These are phyloP conservation scores for Murraya paniculata DNA, from an alignment of 345 rosid species.

Conservation along the genomic window DNA sequence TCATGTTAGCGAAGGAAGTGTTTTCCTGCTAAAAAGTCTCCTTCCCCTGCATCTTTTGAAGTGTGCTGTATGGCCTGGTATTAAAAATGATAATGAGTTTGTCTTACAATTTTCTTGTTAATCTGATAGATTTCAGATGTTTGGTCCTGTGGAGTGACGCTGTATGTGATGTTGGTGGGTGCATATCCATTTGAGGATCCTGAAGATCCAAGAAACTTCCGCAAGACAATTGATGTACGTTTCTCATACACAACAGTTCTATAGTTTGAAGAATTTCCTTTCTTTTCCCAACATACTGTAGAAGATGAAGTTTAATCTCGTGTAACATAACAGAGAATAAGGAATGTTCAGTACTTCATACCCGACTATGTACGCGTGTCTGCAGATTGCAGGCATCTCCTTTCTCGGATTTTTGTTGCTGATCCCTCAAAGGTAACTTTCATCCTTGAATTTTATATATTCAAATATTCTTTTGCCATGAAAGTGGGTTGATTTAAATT, in stretches of 20 bases:
- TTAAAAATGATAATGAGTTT: neutral
- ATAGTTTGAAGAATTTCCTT: neutral
- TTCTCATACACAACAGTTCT: neutral
- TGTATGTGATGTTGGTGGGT: slow-evolving; percentile 78
- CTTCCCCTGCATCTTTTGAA: neutral
- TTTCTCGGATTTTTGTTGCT: slow-evolving; percentile 62
- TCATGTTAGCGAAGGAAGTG: neutral
- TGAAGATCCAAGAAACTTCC: slow-evolving; percentile 68
- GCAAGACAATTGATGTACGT: slow-evolving; percentile 65
- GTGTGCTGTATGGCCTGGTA: neutral
- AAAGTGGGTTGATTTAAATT: neutral
- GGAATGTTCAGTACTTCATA: slow-evolving; percentile 57
- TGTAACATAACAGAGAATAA: slow-evolving; percentile 47
- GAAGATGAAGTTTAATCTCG: neutral
- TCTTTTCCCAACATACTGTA: neutral
- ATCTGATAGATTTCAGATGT: slow-evolving; percentile 60
- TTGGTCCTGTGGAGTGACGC: slow-evolving; percentile 81
- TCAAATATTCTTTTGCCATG: neutral
- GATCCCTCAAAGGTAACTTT: slow-evolving; percentile 55
- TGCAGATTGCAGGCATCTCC: slow-evolving; percentile 54
- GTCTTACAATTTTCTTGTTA: neutral
- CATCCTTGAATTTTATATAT: neutral
- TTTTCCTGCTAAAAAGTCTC: neutral
- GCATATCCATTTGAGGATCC: slow-evolving; percentile 79
- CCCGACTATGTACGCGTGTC: slow-evolving; percentile 72